A percentile compares a stretch with the other conserved stretches of the same genome.
These are phyloP conservation scores for Penicillium sp. DNA, from an alignment of 2,329 filamentous ascomycete genomes.

Conservation along the genomic window DNA sequence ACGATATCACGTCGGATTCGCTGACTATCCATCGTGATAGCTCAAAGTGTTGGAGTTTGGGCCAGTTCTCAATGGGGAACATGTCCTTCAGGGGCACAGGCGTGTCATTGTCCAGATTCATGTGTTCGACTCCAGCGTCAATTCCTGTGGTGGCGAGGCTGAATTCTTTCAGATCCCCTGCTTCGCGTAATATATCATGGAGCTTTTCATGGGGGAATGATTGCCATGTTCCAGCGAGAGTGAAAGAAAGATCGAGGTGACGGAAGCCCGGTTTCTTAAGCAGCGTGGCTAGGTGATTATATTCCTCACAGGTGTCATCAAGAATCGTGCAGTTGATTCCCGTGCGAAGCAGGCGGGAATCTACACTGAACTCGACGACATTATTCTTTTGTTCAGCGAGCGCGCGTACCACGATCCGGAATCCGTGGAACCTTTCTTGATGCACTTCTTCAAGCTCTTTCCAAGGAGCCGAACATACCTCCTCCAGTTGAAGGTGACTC, in stretches of 20 bases:
- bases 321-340: conserved; percentile 34
- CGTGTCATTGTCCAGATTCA: background rate
- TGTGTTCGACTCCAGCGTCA: background rate
- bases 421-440: conserved; percentile 34
- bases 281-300: conserved; percentile 23
- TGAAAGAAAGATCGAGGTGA: conserved; percentile 33
- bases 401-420: conserved; percentile 29
- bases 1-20: conserved; percentile 27
- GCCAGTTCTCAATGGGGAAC: conserved; percentile 34
- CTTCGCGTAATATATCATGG: background rate
- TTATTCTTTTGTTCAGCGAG: conserved; percentile 26
- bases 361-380: conserved; percentile 40
- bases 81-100: conserved; percentile 26
- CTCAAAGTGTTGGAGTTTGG: conserved; percentile 32
- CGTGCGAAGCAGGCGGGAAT: conserved; percentile 30
- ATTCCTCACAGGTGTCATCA: conserved; percentile 24
- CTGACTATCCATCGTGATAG: conserved; percentile 30
- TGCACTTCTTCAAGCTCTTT: conserved; percentile 4
- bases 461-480: background rate
- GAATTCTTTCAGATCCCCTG: background rate
- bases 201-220: background rate
- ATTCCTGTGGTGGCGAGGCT: background rate
- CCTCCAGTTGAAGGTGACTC: background rate
- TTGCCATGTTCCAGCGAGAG: background rate
- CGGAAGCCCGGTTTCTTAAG: conserved; percentile 29